Conservation (phyloP, 108 stramenopile species). For the Cyclotella cryptica region DNA sequence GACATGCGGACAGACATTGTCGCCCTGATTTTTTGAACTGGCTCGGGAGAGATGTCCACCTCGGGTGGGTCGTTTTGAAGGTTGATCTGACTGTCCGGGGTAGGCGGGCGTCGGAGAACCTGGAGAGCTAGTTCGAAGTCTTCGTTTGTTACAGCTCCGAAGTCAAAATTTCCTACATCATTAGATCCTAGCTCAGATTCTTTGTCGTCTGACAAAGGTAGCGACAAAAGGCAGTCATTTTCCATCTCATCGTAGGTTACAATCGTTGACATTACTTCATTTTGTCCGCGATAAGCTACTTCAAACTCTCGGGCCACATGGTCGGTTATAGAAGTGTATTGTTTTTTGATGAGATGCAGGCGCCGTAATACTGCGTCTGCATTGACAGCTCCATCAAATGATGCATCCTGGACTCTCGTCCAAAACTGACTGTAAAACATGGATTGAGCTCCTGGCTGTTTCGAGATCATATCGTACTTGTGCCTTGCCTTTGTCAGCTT, state of each 20-base stretch:
- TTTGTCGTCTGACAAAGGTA: constrained; percentile 14
- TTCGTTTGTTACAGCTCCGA: constrained; percentile 16
- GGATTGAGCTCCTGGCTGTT: constrained; percentile 26
- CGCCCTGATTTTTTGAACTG: neutral
- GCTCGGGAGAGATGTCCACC: constrained; percentile 19
- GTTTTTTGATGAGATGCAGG: constrained; percentile 19
- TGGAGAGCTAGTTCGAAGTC: constrained; percentile 41
- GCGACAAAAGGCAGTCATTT: neutral
- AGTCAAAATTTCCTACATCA: neutral
- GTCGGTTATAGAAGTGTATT: constrained; percentile 2
- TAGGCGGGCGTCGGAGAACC: constrained; percentile 27
- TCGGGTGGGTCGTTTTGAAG: constrained; percentile 12
- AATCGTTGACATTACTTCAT: constrained; percentile 10
- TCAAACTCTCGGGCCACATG: neutral
- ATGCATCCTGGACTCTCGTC: constrained; percentile 36
- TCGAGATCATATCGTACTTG: constrained; percentile 16
- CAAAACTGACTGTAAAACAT: constrained; percentile 35
- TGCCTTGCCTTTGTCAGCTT: constrained; percentile 41
- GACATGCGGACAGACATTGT: constrained; percentile 12
- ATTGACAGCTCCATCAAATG: constrained; percentile 25
- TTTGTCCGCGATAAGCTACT: neutral
- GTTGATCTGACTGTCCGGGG: constrained; percentile 15
- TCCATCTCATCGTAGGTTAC: constrained; percentile 19
- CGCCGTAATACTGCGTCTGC: neutral
- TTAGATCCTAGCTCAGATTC: too few relatives aligned